These are phyloP conservation scores for Podospora anserina DNA, from an alignment of 495 filamentous ascomycete genomes.

Conservation along the genomic window DNA sequence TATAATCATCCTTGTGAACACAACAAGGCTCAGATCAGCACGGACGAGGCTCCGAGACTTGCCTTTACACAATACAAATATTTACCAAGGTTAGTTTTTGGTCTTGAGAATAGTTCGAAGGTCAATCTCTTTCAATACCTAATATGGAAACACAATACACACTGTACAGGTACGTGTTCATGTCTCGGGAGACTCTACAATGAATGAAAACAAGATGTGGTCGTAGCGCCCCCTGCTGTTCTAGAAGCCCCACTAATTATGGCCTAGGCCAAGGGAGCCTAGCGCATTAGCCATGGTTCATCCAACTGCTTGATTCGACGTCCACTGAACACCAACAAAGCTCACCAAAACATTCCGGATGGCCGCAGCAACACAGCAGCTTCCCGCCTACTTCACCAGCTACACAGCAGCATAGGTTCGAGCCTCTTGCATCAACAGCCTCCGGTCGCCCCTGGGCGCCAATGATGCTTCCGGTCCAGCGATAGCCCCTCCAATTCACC, in stretches of 20 bases:
- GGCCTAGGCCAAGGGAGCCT: neutral
- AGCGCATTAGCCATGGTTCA: neutral
- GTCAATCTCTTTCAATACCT: too few relatives aligned
- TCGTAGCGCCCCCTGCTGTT: neutral
- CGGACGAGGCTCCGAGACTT: too few relatives aligned
- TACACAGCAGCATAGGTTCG: neutral
- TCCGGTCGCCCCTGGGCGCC: neutral
- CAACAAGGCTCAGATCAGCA: neutral
- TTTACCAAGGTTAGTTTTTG: too few relatives aligned
- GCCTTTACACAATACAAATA: too few relatives aligned
- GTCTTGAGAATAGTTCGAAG: too few relatives aligned
- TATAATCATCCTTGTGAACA: neutral
- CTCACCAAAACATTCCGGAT: neutral
- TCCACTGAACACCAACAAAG: slow-evolving; percentile 1
- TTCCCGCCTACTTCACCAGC: neutral
- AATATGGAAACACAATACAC: neutral
- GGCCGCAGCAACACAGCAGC: neutral
- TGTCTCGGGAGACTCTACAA: neutral
- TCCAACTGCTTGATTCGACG: slow-evolving; percentile 1
- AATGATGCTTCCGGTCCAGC: slow-evolving; percentile 16
- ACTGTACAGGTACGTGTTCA: neutral
- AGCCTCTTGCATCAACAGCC: neutral
- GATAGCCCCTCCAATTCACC: slow-evolving; percentile 1
- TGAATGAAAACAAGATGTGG: neutral
- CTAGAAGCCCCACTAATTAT: neutral